These are phyloP conservation scores for Prunus mongolica DNA, from an alignment of 306 rosid genomes.

Conservation along the genomic window DNA sequence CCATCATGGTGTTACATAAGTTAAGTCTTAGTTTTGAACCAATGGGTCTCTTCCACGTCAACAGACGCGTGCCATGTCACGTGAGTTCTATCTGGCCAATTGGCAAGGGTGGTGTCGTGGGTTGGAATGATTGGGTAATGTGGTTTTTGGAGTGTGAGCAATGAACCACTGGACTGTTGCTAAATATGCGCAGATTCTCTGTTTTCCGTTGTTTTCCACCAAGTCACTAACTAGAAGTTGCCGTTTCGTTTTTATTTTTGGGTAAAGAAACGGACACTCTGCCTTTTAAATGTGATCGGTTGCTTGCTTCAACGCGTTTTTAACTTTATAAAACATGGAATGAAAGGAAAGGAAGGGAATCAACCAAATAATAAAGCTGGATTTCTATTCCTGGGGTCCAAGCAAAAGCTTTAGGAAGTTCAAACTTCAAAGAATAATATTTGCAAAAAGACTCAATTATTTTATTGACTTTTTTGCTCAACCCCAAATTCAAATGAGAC, in stretches of 20 bases:
- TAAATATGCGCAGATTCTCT: background rate
- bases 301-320: background rate
- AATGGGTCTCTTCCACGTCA: background rate
- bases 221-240: background rate
- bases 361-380: background rate
- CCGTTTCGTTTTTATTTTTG: background rate
- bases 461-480: background rate
- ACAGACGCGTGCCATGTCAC: background rate
- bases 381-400: background rate
- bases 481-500: no score
- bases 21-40: background rate
- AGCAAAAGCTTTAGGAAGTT: background rate
- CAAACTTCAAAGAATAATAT: background rate
- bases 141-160: background rate
- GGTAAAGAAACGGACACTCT: background rate
- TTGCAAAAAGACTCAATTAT: background rate
- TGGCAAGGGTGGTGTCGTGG: background rate
- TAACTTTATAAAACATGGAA: background rate
- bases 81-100: background rate
- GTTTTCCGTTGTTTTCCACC: background rate
- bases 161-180: background rate
- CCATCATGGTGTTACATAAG: background rate
- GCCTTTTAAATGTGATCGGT: background rate
- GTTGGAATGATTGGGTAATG: background rate
- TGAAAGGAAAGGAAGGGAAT: background rate